Evolutionary conservation across 2,329 filamentous ascomycete genomes (phyloP).

Genomic region (Fusarium dimerum): DNA sequence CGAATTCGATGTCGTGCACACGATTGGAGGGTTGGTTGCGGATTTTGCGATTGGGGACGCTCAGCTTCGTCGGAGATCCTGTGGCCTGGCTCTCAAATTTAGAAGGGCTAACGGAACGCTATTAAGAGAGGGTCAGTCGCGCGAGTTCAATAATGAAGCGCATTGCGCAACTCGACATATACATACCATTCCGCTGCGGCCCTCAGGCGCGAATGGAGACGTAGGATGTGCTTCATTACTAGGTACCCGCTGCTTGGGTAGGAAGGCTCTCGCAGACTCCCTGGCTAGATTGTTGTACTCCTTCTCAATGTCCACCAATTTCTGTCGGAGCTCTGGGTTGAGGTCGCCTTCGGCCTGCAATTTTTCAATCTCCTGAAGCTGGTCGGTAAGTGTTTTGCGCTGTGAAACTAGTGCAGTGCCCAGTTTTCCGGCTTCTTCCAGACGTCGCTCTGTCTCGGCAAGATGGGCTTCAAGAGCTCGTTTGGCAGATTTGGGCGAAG

Average conservation of each 20-base stretch:
- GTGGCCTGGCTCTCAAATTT: constrained; percentile 84
- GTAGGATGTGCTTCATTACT: constrained; percentile 62
- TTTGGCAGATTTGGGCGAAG: constrained; percentile 84
- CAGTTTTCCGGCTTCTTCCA: constrained; percentile 87
- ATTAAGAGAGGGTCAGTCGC: constrained; percentile 17
- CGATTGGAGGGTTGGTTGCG: constrained; percentile 87
- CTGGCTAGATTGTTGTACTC: constrained; percentile 94
- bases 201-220: constrained; percentile 56
- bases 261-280: constrained; percentile 84
- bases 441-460: constrained; percentile 84
- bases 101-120: constrained; percentile 72
- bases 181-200: constrained; percentile 55
- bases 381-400: constrained; percentile 78
- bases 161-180: constrained; percentile 1
- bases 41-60: constrained; percentile 81
- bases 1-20: constrained; percentile 95
- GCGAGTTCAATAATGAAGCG: background rate
- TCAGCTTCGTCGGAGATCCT: constrained; percentile 85
- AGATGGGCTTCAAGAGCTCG: constrained; percentile 89
- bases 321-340: constrained; percentile 77
- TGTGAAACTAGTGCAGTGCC: constrained; percentile 87
- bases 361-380: constrained; percentile 81
- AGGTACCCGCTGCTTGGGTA: constrained; percentile 79
- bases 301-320: constrained; percentile 83
- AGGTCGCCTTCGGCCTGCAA: constrained; percentile 76